Percentiles rank a stretch among this genome's conserved stretches.
These are phyloP conservation scores for Ruellia speciosa DNA, from an alignment of 305 asterid genomes.

Conservation along the genomic window DNA sequence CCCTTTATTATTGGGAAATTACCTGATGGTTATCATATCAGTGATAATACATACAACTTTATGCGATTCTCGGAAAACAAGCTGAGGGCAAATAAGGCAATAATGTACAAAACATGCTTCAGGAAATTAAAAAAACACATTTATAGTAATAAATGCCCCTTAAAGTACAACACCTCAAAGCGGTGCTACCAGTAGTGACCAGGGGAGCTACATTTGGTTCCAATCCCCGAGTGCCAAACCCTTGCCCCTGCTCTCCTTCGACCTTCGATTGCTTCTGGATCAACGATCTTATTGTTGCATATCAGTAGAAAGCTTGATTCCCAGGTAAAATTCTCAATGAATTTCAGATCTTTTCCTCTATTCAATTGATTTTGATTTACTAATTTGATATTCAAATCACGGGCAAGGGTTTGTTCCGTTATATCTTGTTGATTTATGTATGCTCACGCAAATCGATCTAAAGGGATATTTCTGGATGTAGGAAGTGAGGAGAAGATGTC, in stretches of 20 bases:
- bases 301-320: slow-evolving; percentile 6
- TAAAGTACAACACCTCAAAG: neutral
- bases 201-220: neutral
- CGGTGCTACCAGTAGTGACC: slow-evolving; percentile 5
- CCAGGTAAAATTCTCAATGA: neutral
- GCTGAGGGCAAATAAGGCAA: too few relatives aligned
- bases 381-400: slow-evolving; percentile 10
- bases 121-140: too few relatives aligned
- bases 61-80: too few relatives aligned
- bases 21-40: too few relatives aligned
- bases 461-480: slow-evolving; percentile 3
- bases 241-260: slow-evolving; percentile 22
- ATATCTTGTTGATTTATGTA: neutral
- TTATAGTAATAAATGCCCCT: neutral
- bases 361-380: slow-evolving; percentile 16
- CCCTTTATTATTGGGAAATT: too few relatives aligned
- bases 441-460: slow-evolving; percentile 7
- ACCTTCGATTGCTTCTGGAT: slow-evolving; percentile 12
- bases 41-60: too few relatives aligned
- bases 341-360: slow-evolving; percentile 4
- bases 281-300: slow-evolving; percentile 6
- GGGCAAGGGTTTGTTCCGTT: slow-evolving; percentile 15
- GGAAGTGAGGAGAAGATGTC: slow-evolving; percentile 34
- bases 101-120: too few relatives aligned
- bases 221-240: slow-evolving; percentile 25